A percentile compares a stretch with the other conserved stretches of the same genome.
phyloP scores from a whole-genome alignment of 495 filamentous ascomycete species.

The Pyrenula massariospora region DNA sequence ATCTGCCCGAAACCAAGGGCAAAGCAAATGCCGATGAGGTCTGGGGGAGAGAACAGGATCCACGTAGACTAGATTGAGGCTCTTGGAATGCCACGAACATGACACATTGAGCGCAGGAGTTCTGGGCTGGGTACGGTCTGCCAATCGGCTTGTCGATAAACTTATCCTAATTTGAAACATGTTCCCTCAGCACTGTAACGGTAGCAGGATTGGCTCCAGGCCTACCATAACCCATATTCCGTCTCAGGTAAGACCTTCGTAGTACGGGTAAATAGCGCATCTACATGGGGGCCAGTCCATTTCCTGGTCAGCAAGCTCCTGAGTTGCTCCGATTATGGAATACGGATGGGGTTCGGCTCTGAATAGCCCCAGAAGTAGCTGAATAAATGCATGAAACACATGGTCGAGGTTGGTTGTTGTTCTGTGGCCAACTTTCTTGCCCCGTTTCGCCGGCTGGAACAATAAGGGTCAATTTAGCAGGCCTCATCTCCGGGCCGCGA shows the following conservation, averaged over 20 bases:
- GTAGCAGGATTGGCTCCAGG: too few relatives aligned
- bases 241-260: too few relatives aligned
- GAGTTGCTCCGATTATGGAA: background rate
- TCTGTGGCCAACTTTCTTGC: too few relatives aligned
- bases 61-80: constrained; percentile 18
- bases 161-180: background rate
- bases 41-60: constrained; percentile 52
- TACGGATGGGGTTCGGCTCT: background rate
- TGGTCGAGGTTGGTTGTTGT: too few relatives aligned
- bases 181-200: background rate
- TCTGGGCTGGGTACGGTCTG: too few relatives aligned
- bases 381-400: too few relatives aligned
- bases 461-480: background rate
- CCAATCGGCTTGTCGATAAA: too few relatives aligned
- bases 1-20: constrained; percentile 76
- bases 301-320: background rate
- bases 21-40: constrained; percentile 76
- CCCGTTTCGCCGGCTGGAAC: background rate
- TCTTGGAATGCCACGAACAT: background rate
- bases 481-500: background rate
- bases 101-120: background rate
- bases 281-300: too few relatives aligned
- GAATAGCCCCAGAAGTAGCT: too few relatives aligned
- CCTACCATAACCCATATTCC: too few relatives aligned
- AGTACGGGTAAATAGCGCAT: too few relatives aligned